These are phyloP conservation scores for Claviceps monticola DNA, from an alignment of 2,329 filamentous ascomycete species.

Conservation along the genomic window DNA sequence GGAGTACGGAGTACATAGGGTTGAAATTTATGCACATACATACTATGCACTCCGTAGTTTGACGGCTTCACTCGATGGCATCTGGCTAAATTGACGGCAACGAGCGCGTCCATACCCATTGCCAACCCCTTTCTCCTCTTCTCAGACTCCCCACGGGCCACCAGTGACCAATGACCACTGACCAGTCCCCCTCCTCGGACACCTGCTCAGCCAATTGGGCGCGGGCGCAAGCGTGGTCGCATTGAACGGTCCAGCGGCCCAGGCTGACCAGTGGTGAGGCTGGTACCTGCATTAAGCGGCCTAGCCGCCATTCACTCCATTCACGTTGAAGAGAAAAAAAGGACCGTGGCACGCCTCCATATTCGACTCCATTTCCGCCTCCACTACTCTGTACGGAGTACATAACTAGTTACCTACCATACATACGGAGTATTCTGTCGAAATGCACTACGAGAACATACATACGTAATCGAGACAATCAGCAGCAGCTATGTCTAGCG, in stretches of 20 bases:
- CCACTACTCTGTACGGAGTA: neutral
- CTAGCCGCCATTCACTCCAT: neutral
- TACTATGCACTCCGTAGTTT: too few relatives aligned
- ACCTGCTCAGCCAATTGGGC: neutral
- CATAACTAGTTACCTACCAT: too few relatives aligned
- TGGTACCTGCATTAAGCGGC: neutral
- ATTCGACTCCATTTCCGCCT: neutral
- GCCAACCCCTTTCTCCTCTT: too few relatives aligned
- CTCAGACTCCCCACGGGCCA: too few relatives aligned
- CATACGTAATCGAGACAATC: neutral
- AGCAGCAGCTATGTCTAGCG: neutral
- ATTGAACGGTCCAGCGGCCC: neutral
- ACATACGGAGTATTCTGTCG: neutral
- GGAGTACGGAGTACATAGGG: too few relatives aligned
- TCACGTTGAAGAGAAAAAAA: neutral
- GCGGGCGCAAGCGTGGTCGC: neutral
- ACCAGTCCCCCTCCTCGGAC: too few relatives aligned
- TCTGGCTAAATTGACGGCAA: neutral
- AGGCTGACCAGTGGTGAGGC: neutral
- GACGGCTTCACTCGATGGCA: neutral
- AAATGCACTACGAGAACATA: neutral
- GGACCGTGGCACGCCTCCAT: neutral
- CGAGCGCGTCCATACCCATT: too few relatives aligned
- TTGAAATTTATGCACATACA: too few relatives aligned
- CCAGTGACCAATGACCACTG: too few relatives aligned